Percentiles rank a stretch among this genome's conserved stretches.
phyloP scores from a whole-genome alignment of 129 eudicot genomes.

The Arctium minus region DNA sequence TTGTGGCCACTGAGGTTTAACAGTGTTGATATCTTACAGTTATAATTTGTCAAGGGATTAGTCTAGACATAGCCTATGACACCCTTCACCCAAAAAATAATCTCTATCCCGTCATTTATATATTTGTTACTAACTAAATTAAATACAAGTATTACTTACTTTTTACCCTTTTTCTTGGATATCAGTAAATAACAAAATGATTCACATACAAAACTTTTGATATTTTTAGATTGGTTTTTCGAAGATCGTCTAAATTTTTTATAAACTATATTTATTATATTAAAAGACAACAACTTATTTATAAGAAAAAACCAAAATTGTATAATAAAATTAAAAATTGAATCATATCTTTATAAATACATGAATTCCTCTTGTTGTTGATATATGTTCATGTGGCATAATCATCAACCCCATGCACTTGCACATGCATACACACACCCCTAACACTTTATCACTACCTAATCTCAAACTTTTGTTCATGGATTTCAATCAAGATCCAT shows the following conservation, averaged over 20 bases:
- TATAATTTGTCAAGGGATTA: too few relatives aligned
- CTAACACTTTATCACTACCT: conserved; percentile 39
- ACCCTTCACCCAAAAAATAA: too few relatives aligned
- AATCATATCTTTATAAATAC: conserved; percentile 1
- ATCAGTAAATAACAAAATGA: not conserved
- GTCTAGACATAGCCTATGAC: too few relatives aligned
- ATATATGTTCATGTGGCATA: conserved; percentile 26
- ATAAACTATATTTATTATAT: not conserved
- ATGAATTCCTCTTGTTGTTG: conserved; percentile 13
- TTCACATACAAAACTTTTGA: too few relatives aligned
- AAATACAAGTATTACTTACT: not conserved
- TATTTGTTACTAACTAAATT: not conserved
- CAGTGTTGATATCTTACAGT: too few relatives aligned
- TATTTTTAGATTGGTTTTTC: not conserved
- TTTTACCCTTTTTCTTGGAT: not conserved
- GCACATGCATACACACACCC: conserved; percentile 34
- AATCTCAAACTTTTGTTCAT: conserved; percentile 37
- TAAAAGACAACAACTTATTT: not conserved
- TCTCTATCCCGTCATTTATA: too few relatives aligned
- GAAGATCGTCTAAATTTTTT: not conserved
- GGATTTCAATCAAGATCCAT: conserved; percentile 29
- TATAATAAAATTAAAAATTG: not conserved
- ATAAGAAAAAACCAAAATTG: conserved; percentile 4
- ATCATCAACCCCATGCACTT: conserved; percentile 41
- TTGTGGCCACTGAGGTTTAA: too few relatives aligned